Evolutionary conservation across 345 rosid genomes (phyloP), one percentile per base, ranked within the genome.

Genomic region (Turritis glabra): DNA sequence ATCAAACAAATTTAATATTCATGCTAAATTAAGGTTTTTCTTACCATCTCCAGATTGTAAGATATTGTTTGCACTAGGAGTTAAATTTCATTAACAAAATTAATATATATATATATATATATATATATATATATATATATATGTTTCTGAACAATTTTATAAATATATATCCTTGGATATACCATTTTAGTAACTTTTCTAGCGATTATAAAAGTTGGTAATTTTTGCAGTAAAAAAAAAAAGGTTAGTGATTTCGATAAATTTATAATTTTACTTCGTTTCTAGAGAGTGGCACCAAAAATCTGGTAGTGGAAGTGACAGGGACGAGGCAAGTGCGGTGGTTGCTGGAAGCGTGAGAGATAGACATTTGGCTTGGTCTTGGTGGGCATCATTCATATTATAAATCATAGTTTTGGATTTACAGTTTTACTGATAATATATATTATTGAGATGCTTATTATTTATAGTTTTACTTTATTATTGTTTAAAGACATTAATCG

Each of bases 301-400:
- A 67, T 38, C 9, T 21, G 33, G 35, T 70, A 64, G 76, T 77
- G 80, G 80, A 21, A 54, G 59, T 13, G 26, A 69, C 15, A 55
- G 26, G 27, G 40, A 25, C 2, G 58, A 55, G 68, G 48, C 52
- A 38, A 77, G 80, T 71, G 80, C 72, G 73, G 80, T 77, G 67
- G 80, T 77, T 65, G 77, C 48, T 19, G 53, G 65, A 14, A 62
- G 50, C 43, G 46, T 33, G 40, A 65, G 68, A 64, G 29, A 47
- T 30, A 2, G 68, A 71, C 80, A 71, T 56, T 37, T 71, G 80
- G 68, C 76, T 57, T 57, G 3, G 17, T 46, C 63, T 70, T 64
- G 52, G 65, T 64, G 7, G 76, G 23, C 21, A 51, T 17, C 55
- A 60, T n/a, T n/a, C n/a, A n/a, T n/a, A n/a, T n/a, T 60, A 41